A percentile compares a stretch with the other conserved stretches of the same genome.
Evolutionary conservation across 192 early-diverging fungal genomes (phyloP).

Genomic region (Dimargaris xerosporica): DNA sequence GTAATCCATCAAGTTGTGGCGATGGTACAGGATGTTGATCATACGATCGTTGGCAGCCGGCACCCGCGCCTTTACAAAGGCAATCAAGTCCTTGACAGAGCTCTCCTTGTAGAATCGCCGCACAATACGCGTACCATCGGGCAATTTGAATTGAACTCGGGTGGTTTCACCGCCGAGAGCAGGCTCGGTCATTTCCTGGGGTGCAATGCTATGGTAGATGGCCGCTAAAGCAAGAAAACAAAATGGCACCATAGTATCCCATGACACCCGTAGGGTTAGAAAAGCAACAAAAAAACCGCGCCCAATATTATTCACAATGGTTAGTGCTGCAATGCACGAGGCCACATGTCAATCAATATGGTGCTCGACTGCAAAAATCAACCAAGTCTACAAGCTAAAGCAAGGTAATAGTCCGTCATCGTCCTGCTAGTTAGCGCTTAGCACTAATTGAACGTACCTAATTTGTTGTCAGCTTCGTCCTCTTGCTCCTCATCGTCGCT

Average conservation of each 20-base stretch:
- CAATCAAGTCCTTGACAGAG: constrained; percentile 60
- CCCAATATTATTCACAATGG: too few relatives aligned
- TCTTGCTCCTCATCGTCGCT: constrained; percentile 14
- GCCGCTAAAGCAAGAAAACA: constrained; percentile 10
- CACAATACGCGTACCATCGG: constrained; percentile 62
- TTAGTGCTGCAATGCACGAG: too few relatives aligned
- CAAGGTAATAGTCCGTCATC: too few relatives aligned
- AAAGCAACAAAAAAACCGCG: too few relatives aligned
- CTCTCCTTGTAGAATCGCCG: constrained; percentile 61
- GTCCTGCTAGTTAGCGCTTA: too few relatives aligned
- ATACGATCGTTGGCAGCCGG: constrained; percentile 40
- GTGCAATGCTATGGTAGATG: constrained; percentile 20
- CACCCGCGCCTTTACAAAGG: constrained; percentile 61
- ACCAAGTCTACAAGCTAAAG: too few relatives aligned
- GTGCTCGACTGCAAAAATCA: too few relatives aligned
- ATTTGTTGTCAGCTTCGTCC: constrained; percentile 18
- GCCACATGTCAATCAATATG: too few relatives aligned
- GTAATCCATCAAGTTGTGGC: constrained; percentile 44
- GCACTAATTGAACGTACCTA: background rate
- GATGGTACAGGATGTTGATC: constrained; percentile 49
- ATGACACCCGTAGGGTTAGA: too few relatives aligned
- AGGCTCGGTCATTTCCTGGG: constrained; percentile 18
- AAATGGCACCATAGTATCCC: too few relatives aligned
- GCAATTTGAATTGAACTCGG: constrained; percentile 68
- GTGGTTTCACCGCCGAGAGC: constrained; percentile 41